Conservation (phyloP, 2,329 filamentous ascomycete genomes). For the Akanthomyces muscarius region DNA sequence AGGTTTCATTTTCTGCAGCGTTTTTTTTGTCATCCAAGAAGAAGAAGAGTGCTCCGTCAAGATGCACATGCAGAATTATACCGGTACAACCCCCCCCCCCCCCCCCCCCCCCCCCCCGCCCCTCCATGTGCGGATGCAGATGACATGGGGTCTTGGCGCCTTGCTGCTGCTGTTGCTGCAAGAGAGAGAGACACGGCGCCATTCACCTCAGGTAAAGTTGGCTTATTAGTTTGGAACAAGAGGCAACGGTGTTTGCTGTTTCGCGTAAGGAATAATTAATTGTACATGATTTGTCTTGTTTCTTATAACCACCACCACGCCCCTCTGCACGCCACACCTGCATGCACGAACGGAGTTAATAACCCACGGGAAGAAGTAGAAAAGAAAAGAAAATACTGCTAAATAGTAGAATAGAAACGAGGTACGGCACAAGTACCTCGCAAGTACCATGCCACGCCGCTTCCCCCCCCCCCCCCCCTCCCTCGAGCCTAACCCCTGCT, state of each 20-base stretch:
- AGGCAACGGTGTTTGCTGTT: neutral
- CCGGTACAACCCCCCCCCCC: too few relatives aligned
- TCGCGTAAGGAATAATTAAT: too few relatives aligned
- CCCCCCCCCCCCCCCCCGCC: too few relatives aligned
- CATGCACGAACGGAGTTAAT: slow-evolving; percentile 5
- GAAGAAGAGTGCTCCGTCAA: too few relatives aligned
- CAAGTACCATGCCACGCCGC: slow-evolving; percentile 3
- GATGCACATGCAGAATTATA: too few relatives aligned
- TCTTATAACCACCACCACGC: neutral
- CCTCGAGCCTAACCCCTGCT: neutral
- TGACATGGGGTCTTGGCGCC: too few relatives aligned
- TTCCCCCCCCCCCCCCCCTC: neutral
- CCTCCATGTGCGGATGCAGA: too few relatives aligned
- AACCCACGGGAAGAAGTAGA: too few relatives aligned
- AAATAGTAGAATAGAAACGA: neutral
- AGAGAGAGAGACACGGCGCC: neutral
- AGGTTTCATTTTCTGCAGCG: too few relatives aligned
- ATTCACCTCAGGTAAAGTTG: neutral
- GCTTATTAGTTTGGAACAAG: neutral
- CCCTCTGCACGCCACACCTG: slow-evolving; percentile 9
- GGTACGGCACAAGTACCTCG: slow-evolving; percentile 4
- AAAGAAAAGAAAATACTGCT: neutral
- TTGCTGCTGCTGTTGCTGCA: neutral
- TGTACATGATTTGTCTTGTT: neutral
- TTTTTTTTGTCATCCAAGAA: too few relatives aligned